Conservation (phyloP, 139 green algal genomes). For the Astrephomene gubernaculifera region DNA sequence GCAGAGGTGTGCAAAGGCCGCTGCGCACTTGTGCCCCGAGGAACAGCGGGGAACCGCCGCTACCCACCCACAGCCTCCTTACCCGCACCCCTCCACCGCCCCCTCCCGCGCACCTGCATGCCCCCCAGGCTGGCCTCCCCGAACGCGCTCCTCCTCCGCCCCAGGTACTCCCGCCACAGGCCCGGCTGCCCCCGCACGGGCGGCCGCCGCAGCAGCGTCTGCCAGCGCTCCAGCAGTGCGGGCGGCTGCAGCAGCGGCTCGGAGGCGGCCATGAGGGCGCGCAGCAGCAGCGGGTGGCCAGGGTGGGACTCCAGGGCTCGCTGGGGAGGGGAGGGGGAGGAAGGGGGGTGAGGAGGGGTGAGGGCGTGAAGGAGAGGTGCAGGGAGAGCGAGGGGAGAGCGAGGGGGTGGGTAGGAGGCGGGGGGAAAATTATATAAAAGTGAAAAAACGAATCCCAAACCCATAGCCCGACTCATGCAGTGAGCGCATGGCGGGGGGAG, state of each 20-base stretch:
- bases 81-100: not conserved
- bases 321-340: not conserved
- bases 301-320: slow-evolving; percentile 72
- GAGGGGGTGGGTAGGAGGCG: too few species aligned
- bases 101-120: slow-evolving; percentile 36
- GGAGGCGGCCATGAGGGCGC: slow-evolving; percentile 56
- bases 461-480: too few species aligned
- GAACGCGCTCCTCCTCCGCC: slow-evolving; percentile 4
- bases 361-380: not conserved
- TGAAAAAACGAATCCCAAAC: too few species aligned
- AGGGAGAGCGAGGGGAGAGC: too few species aligned
- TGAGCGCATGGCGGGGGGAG: too few species aligned
- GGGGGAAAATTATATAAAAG: too few species aligned
- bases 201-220: slow-evolving; percentile 59
- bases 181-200: slow-evolving; percentile 57
- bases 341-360: not conserved
- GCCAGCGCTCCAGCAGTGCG: slow-evolving; percentile 75
- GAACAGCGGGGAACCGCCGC: too few species aligned
- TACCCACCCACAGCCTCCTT: not conserved
- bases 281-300: slow-evolving; percentile 63
- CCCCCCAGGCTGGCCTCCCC: not conserved
- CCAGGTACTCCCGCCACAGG: slow-evolving; percentile 79
- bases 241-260: slow-evolving; percentile 10
- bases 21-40: too few species aligned
- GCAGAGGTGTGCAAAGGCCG: too few species aligned